Percentiles rank a stretch among this genome's conserved stretches.
Evolutionary conservation across 441 rosid species (phyloP).

Genomic region (Biscutella laevigata): DNA sequence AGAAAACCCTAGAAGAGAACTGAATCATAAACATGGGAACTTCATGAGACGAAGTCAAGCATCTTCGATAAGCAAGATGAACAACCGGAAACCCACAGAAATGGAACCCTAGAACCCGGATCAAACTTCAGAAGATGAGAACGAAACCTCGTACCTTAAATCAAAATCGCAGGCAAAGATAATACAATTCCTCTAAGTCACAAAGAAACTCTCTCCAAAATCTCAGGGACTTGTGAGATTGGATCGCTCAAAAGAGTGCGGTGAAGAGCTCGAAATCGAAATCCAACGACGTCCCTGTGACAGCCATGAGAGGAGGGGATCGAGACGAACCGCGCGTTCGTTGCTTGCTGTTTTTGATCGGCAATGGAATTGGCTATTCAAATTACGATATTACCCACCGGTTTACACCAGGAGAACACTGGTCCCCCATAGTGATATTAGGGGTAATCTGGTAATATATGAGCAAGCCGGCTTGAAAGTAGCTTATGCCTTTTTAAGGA

Average conservation of each 20-base stretch:
- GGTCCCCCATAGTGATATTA: neutral
- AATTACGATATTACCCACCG: slow-evolving; percentile 45
- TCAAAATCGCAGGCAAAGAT: slow-evolving; percentile 17
- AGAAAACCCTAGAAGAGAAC: slow-evolving; percentile 32
- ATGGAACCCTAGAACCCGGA: slow-evolving; percentile 33
- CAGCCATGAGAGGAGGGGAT: slow-evolving; percentile 61
- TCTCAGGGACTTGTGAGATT: slow-evolving; percentile 18
- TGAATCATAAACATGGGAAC: slow-evolving; percentile 23
- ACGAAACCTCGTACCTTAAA: slow-evolving; percentile 22
- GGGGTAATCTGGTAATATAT: slow-evolving; percentile 37
- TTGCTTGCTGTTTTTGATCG: slow-evolving; percentile 80
- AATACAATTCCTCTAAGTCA: neutral
- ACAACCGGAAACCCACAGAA: slow-evolving; percentile 10
- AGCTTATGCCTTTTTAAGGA: slow-evolving; percentile 30
- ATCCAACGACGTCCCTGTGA: slow-evolving; percentile 36
- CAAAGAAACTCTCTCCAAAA: neutral
- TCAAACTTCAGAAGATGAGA: slow-evolving; percentile 23
- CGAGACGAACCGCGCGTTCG: slow-evolving; percentile 32
- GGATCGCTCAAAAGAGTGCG: slow-evolving; percentile 21
- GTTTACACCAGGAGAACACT: neutral
- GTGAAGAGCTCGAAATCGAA: slow-evolving; percentile 40
- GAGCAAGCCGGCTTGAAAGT: slow-evolving; percentile 40
- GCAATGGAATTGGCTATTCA: slow-evolving; percentile 39
- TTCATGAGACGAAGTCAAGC: slow-evolving; percentile 20
- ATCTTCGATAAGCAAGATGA: slow-evolving; percentile 22